Base-by-base conservation (phyloP, 2,329 filamentous ascomycete genomes). In the Leptographium procerum region DNA sequence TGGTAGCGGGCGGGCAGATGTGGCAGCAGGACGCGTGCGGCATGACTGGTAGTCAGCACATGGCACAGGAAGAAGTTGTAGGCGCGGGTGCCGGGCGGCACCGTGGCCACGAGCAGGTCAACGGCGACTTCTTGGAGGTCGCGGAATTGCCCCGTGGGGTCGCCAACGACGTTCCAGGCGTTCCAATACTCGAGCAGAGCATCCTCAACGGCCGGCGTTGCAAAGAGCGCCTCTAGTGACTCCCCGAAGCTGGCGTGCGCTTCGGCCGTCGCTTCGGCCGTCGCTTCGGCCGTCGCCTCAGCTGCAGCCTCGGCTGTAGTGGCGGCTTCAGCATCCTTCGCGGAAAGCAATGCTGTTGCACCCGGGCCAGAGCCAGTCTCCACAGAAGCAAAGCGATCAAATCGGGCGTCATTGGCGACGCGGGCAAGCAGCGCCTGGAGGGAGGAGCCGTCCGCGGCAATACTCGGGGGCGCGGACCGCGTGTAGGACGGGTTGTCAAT, bases 121-220 rank as follows among this genome's bases (percentile, higher is more conserved):
- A 83, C 75, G 0, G 82, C 82, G 1, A 79, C 77, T 66, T 83
- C 78, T 65, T 87, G 84, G 1, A 85, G 88, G 59, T 87, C 80
- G 59, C 83, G 80, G 67, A 97, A 95, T 66, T 91, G 86, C 63
- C 80, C 77, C n/a, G 78, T 77, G 1, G 88, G 86, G 61, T 91
- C 78, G 10, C 26, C 26, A 3, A 78, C 55, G 31, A 95, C 77
- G 11, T 48, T 24, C 91, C 91, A 96, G 3, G 87, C 85, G 64
- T 95, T 94, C 89, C 91, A 97, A 73, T 97, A 89, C 64, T 95
- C 87, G 52, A 96, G 71, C 19, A 96, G 75, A 0, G 85, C 77
- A 16, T 80, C 77, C 66, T 92, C 87, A 52, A 57, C 48, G 2
- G 55, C 57, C 56, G 87, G 81, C 60, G 87, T 91, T 65, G 0